These are phyloP conservation scores for Bolboschoenus planiculmis DNA, from an alignment of 176 grass and related monocot genomes.

Conservation along the genomic window DNA sequence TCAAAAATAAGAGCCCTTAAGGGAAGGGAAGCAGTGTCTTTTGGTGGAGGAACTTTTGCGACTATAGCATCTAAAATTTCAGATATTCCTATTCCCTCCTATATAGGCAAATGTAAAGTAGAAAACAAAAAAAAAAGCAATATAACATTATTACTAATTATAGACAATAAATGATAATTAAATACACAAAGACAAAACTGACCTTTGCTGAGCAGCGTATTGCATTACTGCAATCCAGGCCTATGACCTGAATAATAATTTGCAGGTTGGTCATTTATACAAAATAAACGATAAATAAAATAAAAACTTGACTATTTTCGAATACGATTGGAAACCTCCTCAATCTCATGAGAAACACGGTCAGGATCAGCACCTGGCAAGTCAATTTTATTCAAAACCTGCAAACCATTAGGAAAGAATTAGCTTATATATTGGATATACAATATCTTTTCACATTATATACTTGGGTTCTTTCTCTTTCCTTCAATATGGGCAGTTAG, in stretches of 20 bases:
- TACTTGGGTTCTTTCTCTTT: background rate
- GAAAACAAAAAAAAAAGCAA: background rate
- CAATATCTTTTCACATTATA: background rate
- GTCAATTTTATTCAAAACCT: conserved; percentile 99
- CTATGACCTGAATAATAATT: conserved; percentile 61
- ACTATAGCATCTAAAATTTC: conserved; percentile 92
- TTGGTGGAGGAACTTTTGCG: conserved; percentile 70
- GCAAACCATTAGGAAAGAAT: conserved; percentile 5
- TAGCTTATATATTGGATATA: background rate
- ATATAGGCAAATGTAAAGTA: conserved; percentile 26
- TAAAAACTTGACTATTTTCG: background rate
- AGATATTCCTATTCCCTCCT: conserved; percentile 93
- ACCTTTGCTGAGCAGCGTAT: conserved; percentile 98
- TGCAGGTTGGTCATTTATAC: background rate
- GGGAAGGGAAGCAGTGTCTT: conserved; percentile 58
- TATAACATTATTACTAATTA: conserved; percentile 19
- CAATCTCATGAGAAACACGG: conserved; percentile 67
- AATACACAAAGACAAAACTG: conserved; percentile 23
- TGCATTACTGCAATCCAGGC: conserved; percentile 84
- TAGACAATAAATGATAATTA: background rate
- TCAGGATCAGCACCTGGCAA: conserved; percentile 97
- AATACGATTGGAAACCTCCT: conserved; percentile 60
- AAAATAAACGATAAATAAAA: conserved; percentile 11
- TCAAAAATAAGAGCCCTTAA: conserved; percentile 99
- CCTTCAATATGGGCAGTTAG: background rate